A percentile compares a stretch with the other conserved stretches of the same genome.
Evolutionary conservation across 1,284 basidiomycete genomes (phyloP).

Genomic region (Cryptococcus sp.): DNA sequence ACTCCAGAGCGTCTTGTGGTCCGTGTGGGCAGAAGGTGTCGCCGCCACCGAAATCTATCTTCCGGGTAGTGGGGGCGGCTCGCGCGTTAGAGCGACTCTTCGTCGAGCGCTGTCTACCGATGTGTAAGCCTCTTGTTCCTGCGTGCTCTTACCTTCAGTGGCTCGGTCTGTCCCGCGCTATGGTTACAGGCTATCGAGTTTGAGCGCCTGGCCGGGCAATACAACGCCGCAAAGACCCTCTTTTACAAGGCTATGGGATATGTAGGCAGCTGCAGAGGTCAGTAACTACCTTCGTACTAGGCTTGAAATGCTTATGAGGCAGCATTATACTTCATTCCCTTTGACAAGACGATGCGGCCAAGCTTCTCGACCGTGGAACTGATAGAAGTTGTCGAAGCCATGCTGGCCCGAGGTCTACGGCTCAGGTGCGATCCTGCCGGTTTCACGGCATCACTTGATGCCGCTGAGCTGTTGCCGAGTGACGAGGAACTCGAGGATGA

Average conservation of each 20-base stretch:
- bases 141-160: too few species aligned
- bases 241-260: constrained; percentile 75
- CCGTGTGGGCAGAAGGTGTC: constrained; percentile 43
- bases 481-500: constrained; percentile 31
- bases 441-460: too few species aligned
- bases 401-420: constrained; percentile 78
- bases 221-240: constrained; percentile 66
- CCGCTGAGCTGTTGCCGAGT: constrained; percentile 27
- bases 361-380: constrained; percentile 67
- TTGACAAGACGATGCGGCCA: constrained; percentile 60
- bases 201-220: constrained; percentile 63
- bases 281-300: constrained; percentile 57
- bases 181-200: constrained; percentile 81
- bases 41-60: constrained; percentile 38
- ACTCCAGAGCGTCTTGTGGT: constrained; percentile 29
- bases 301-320: constrained; percentile 5
- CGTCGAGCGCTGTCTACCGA: constrained; percentile 7
- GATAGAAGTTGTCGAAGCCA: constrained; percentile 64
- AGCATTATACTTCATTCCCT: constrained; percentile 85
- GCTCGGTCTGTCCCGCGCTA: too few species aligned
- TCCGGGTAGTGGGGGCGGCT: constrained; percentile 26
- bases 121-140: constrained; percentile 38
- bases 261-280: constrained; percentile 42
- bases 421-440: too few species aligned
- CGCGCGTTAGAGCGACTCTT: neutral